phyloP scores from a whole-genome alignment of 176 grass and related monocot genomes.

The Miscanthus lutarioriparius region DNA sequence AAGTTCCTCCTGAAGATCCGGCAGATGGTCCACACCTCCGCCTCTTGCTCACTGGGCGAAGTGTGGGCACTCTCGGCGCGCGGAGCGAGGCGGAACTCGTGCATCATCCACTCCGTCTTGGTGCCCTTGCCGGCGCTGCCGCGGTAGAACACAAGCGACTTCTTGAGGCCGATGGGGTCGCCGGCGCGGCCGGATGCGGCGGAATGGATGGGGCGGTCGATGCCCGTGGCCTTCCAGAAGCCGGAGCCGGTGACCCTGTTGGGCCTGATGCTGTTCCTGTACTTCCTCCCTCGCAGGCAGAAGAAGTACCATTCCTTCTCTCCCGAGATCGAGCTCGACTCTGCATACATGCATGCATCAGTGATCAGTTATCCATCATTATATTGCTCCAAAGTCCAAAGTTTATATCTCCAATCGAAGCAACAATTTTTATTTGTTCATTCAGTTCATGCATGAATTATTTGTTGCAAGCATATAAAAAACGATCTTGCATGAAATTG shows the following conservation, averaged over 20 bases:
- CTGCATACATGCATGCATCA: slow-evolving; percentile 11
- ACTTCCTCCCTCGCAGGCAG: slow-evolving; percentile 77
- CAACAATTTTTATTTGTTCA: background rate
- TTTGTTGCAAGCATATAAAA: background rate
- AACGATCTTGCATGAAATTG: background rate
- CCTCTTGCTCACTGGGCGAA: slow-evolving; percentile 55
- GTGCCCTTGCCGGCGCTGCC: slow-evolving; percentile 81
- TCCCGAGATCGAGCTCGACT: slow-evolving; percentile 40
- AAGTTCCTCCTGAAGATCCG: slow-evolving; percentile 72
- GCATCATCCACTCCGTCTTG: slow-evolving; percentile 99
- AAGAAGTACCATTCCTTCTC: slow-evolving; percentile 95
- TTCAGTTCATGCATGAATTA: background rate
- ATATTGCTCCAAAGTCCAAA: background rate
- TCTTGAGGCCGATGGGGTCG: slow-evolving; percentile 76
- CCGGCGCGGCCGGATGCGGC: background rate
- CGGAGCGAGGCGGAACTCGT: slow-evolving; percentile 77
- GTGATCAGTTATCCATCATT: background rate
- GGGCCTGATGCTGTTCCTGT: slow-evolving; percentile 82
- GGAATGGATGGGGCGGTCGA: slow-evolving; percentile 66
- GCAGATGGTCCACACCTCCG: slow-evolving; percentile 90
- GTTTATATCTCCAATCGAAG: too few species aligned
- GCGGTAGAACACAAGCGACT: slow-evolving; percentile 87
- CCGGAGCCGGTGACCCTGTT: slow-evolving; percentile 78
- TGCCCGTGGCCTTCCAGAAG: slow-evolving; percentile 96
- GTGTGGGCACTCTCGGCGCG: background rate